phyloP scores from a whole-genome alignment of 345 rosid species.

The Populus pruinosa region DNA sequence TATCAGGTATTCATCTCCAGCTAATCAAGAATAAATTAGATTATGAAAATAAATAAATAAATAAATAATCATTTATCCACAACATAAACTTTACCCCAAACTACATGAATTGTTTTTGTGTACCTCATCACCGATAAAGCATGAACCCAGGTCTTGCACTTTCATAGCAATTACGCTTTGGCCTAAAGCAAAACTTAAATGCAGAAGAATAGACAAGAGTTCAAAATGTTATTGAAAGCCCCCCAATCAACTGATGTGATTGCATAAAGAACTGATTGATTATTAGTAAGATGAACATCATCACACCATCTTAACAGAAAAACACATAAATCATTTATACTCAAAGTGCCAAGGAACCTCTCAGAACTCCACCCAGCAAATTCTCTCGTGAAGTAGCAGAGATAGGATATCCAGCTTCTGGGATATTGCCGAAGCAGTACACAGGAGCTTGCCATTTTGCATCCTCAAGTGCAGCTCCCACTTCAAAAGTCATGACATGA shows the following conservation, averaged over 20 bases:
- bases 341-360: slow-evolving; percentile 5
- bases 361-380: slow-evolving; percentile 11
- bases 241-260: too few species aligned
- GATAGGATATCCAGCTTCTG: background rate
- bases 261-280: too few species aligned
- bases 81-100: too few species aligned
- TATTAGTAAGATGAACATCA: background rate
- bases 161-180: background rate
- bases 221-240: too few species aligned
- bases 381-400: background rate
- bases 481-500: slow-evolving; percentile 62
- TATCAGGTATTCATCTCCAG: too few species aligned
- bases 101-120: too few species aligned
- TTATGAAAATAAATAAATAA: too few species aligned
- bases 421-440: slow-evolving; percentile 39
- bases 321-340: background rate
- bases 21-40: too few species aligned
- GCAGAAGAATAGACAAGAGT: too few species aligned
- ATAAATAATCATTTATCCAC: too few species aligned
- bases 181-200: too few species aligned
- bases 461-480: slow-evolving; percentile 58
- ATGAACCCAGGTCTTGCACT: background rate
- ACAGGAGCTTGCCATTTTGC: slow-evolving; percentile 59
- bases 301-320: background rate
- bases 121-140: too few species aligned